These are phyloP conservation scores for Sindora glabra DNA, from an alignment of 306 rosid genomes.

Conservation along the genomic window DNA sequence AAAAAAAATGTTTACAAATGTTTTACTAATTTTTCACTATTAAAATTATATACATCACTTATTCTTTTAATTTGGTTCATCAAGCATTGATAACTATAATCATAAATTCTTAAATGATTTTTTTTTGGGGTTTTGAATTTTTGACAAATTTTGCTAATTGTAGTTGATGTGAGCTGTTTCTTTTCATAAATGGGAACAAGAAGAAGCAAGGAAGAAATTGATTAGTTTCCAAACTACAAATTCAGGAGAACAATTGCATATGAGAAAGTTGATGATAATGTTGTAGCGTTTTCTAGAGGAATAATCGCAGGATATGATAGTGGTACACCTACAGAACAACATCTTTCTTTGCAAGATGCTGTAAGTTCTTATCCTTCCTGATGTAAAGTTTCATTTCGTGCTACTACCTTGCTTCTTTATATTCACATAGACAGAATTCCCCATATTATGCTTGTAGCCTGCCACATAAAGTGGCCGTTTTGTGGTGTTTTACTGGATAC, in stretches of 20 bases:
- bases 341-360: conserved; percentile 50
- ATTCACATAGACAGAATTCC: no score
- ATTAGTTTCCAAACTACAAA: conserved; percentile 63
- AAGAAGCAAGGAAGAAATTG: conserved; percentile 76
- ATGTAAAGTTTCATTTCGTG: no score
- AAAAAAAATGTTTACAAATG: no score
- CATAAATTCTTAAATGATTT: no score
- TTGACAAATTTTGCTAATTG: neutral
- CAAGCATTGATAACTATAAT: no score
- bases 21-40: no score
- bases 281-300: conserved; percentile 55
- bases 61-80: neutral
- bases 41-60: neutral
- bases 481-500: no score
- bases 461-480: no score
- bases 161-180: neutral
- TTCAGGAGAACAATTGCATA: conserved; percentile 32
- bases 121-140: neutral
- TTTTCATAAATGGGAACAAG: conserved; percentile 43
- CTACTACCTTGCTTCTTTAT: no score
- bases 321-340: conserved; percentile 38
- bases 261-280: conserved; percentile 37
- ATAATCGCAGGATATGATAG: conserved; percentile 43
- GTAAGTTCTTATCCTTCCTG: conserved; percentile 40
- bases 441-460: no score